Conservation (phyloP, 495 filamentous ascomycete genomes). For the Penicillium longicatenatum region DNA sequence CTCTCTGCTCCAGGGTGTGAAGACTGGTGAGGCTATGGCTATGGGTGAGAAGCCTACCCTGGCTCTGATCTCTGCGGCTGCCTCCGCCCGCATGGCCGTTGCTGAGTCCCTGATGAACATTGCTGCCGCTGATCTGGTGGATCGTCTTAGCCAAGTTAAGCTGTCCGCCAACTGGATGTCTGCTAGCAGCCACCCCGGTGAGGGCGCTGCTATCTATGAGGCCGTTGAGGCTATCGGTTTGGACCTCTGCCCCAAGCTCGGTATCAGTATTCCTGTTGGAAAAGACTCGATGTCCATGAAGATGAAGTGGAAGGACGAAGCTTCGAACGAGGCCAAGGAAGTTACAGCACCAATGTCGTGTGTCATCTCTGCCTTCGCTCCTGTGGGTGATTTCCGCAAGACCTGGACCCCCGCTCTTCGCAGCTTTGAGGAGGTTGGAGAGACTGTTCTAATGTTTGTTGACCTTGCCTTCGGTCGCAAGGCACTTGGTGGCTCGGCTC, state of each 20-base stretch:
- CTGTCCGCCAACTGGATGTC: constrained; percentile 99
- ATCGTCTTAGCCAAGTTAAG: constrained; percentile 73
- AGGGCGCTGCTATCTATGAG: constrained; percentile 92
- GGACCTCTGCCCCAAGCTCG: constrained; percentile 80
- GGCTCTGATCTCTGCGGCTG: constrained; percentile 86
- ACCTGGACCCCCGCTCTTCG: constrained; percentile 94
- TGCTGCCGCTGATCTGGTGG: constrained; percentile 80
- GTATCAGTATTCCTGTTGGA: constrained; percentile 90
- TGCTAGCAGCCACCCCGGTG: constrained; percentile 87
- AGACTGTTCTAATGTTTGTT: constrained; percentile 86
- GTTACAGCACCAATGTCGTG: constrained; percentile 91
- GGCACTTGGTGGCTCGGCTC: constrained; percentile 85
- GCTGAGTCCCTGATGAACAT: constrained; percentile 93
- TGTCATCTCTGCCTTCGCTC: constrained; percentile 86
- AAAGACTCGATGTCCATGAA: constrained; percentile 99
- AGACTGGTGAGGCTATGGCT: constrained; percentile 91
- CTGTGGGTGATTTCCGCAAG: constrained; percentile 73
- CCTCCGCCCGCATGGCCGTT: constrained; percentile 96
- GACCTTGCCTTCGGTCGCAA: constrained; percentile 79
- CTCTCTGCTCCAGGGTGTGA: constrained; percentile 68
- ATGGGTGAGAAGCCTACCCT: constrained; percentile 94
- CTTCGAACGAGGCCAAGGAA: constrained; percentile 68
- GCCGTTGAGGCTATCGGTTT: constrained; percentile 91
- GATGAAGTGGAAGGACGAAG: constrained; percentile 85
- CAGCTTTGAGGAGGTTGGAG: constrained; percentile 82